phyloP scores from a whole-genome alignment of 2,329 filamentous ascomycete genomes.

The Pseudocercospora macadamiae region DNA sequence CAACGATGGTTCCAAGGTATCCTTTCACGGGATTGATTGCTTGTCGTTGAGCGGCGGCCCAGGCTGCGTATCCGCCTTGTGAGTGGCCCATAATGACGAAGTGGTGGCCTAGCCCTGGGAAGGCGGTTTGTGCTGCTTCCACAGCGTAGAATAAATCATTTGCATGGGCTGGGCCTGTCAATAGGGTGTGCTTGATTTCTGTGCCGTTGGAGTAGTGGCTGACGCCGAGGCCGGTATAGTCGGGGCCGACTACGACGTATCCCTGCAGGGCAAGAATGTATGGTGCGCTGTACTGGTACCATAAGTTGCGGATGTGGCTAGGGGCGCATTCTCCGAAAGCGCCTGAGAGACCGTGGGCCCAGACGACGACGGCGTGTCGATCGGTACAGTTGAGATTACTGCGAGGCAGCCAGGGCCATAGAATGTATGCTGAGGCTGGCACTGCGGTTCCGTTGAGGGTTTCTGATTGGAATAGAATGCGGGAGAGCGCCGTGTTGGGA shows the following conservation, averaged over 20 bases:
- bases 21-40: constrained; percentile 4
- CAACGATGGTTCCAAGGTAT: constrained; percentile 15
- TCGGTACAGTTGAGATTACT: constrained; percentile 8
- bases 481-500: constrained; percentile 49
- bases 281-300: constrained; percentile 33
- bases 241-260: constrained; percentile 35
- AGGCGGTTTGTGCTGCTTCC: constrained; percentile 48
- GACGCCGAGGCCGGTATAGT: constrained; percentile 34
- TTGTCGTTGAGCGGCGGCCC: constrained; percentile 43
- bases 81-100: constrained; percentile 54
- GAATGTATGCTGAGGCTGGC: constrained; percentile 54
- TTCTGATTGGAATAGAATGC: constrained; percentile 53
- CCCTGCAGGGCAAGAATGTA: constrained; percentile 36
- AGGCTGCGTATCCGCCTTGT: constrained; percentile 52
- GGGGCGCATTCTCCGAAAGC: constrained; percentile 30
- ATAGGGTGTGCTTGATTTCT: constrained; percentile 45
- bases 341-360: constrained; percentile 31
- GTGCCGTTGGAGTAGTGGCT: constrained; percentile 37
- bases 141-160: constrained; percentile 51
- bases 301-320: constrained; percentile 34
- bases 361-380: constrained; percentile 28
- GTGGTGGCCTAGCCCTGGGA: constrained; percentile 40
- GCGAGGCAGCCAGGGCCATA: constrained; percentile 52
- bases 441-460: constrained; percentile 50
- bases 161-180: constrained; percentile 40